Base-by-base conservation (phyloP, 2,329 filamentous ascomycete genomes). In the Apiospora malaysiana region DNA sequence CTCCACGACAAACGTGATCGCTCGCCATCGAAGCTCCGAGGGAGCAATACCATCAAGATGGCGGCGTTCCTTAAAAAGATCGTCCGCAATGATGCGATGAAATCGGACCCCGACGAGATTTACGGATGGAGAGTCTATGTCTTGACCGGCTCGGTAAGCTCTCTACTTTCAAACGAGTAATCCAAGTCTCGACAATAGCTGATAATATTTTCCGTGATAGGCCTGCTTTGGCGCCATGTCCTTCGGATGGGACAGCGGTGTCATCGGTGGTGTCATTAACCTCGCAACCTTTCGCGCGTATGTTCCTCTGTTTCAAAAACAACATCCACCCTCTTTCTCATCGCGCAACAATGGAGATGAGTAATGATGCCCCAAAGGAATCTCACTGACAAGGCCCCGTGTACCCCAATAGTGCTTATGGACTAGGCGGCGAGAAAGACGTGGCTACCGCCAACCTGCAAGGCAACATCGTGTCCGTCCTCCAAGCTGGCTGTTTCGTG, bases 81-180 rank as follows among this genome's bases (percentile, higher is more conserved):
- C 73, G 83, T 87, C 73, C 83, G 83, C 76, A 87, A 87, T 78
- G 85, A 93, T 76, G 88, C 91, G 70, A 92, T 92, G 84, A 89
- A 85, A 78, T 82, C 83, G 69, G 91, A 93, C 77, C 91, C 91
- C 18, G 85, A 86, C 21, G 88, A 92, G 79, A 89, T 93, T 71
- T 93, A 93, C 79, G 90, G 90, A 76, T 93, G 91, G 90, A 86
- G 90, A 69, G 89, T 92, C 5, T 91, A 90, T 72, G 82, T 88
- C 68, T 82, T 92, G 70, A 90, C 91, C 27, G 89, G 86, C 73
- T 91, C 90, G 65, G 84, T 85, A 75, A 76, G 81, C 73, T 66
- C 46, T 70, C 72, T 40, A 32, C 47, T 65, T 14, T 65, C 12
- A 32, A 37, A 37, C 70, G 66, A 9, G 71, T 66, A 70, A 68